Base-by-base conservation (phyloP, 345 rosid genomes). In the Gossypium bickii region DNA sequence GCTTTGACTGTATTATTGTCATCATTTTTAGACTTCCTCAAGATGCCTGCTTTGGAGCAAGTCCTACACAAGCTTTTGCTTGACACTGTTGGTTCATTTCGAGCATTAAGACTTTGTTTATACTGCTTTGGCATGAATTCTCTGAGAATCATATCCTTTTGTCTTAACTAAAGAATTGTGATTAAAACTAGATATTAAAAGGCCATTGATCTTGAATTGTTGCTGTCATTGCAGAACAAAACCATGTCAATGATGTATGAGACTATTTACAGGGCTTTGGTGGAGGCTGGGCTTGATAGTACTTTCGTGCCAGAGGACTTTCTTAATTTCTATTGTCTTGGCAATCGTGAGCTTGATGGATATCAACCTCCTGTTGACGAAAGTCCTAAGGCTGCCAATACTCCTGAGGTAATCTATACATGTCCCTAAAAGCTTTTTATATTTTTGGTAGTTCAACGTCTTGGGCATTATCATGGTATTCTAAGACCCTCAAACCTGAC, bases 211-310 rank as follows among this genome's bases (percentile, higher is more conserved):
- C 47, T 9, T 78, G 63, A 51, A 57, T 24, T 18, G 77, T 49
- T 67, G 9, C 67, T 9, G 7, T 62, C 74, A 44, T 72, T 87
- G 87, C 88, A 94, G 98, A 81, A 92, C 79, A 93, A 94, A 86
- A 94, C 98, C 0, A 94, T 92, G 98, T 93, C 91, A 82, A 94
- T 92, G 98, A 94, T 94, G 98, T 94, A 94, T 55, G 97, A 85
- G 83, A 94, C 97, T 11, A 89, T 94, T 70, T 88, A 86, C 79
- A 91, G 89, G 80, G 98, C 98, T 58, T 81, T 92, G 74, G 87
- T 86, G 65, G 98, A 94, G 88, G 88, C 83, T 2, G 98, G 97
- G 76, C 92, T 89, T 43, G 90, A 92, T 80, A 82, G 67, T 43
- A 76, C 83, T 74, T 88, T 61, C 82, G 82, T 87, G 15, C 97